Base-by-base conservation (phyloP, 2,329 filamentous ascomycete species). In the Aulographum hederae region DNA sequence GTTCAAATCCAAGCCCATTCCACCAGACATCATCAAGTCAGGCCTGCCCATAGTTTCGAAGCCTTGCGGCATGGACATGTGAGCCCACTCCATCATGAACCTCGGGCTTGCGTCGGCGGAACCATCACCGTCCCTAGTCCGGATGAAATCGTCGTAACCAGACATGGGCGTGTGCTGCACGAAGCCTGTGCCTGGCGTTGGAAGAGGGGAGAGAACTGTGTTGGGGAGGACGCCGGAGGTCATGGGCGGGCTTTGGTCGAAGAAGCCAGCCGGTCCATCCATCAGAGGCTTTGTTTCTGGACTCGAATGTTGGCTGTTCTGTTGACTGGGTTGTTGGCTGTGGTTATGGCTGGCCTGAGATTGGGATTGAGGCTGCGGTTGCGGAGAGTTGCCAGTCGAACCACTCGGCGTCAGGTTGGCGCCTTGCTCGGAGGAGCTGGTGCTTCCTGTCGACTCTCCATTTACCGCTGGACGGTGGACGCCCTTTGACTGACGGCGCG, bases 71-170 rank as follows among this genome's bases (percentile, higher is more conserved):
- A 64, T 55, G 14, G 54, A 47, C 46, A 62, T 55, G 32, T 57
- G 51, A 18, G 34, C 49, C 60, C 60, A 63, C 38, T 63, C 59
- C 41, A 63, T 52, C 47, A 61, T 52, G 43, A 61, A 63, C 13
- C 47, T 51, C 3, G 60, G 60, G 41, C 56, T 62, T 6, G 53
- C 50, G 11, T 47, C 46, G 6, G 62, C 57, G 2, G 57, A 52
- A 16, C 50, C 46, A 19, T 59, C 56, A 12, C 49, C 51, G 21
- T 46, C 17, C 17, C 25, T 44, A 17, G 41, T 49, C 30, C 49
- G 39, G 19, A 51, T 45, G 35, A 62, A 60, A 19, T 62, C 57
- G 14, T 60, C 54, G 36, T 57, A 63, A 11, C 55, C 56, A 14
- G 58, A 56, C 41, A 61, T 51, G 10, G 57, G 55, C 14, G 58